Evolutionary conservation across 306 rosid species (phyloP), one percentile per base, ranked within the genome.

Genomic region (Fragaria ananassa): DNA sequence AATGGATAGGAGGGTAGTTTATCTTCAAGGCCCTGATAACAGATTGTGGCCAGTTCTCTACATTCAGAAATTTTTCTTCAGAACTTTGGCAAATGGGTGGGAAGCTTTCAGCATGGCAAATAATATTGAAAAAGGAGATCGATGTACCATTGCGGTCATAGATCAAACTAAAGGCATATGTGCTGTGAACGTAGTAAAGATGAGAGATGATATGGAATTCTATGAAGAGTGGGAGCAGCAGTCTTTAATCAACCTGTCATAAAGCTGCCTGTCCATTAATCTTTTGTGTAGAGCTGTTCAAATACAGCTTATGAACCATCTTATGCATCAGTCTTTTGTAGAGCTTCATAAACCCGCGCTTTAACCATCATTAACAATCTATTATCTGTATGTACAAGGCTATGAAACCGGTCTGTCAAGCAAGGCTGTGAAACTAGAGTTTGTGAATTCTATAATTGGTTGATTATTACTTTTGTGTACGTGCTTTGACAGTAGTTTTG

Each of bases 31-130:
- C 81, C 81, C 86, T 4, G 39, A 10, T 18, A 54, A 19, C 75
- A 78, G 83, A 76, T 47, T 79, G 74, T 91, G 98, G 89, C 93
- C 89, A 0, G 85, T 88, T 31, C 71, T 82, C 70, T 91, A 82
- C 83, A 86, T 58, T 72, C 78, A 85, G 31, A 71, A 37, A 39
- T 51, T 44, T 0, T 23, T 15, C 64, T 61, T 67, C 23, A 42
- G 53, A 9, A 6, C 76, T 66, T 75, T 89, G 83, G 34, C 86
- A 3, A 57, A 49, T 66, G 92, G 97, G 31, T 90, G 92, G 93
- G 72, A 74, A 77, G 81, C 80, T 21, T 86, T 88, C 60, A 14
- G 77, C 76, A 62, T 68, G 58, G 91, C 81, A 45, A 90, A 86
- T 78, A 56, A 64, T 65, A 79, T 87, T 77, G 74, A 81, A 74